Evolutionary conservation across 1,284 basidiomycete species (phyloP), one percentile per base, ranked within the genome.

Genomic region (Ustilago xerochloae): DNA sequence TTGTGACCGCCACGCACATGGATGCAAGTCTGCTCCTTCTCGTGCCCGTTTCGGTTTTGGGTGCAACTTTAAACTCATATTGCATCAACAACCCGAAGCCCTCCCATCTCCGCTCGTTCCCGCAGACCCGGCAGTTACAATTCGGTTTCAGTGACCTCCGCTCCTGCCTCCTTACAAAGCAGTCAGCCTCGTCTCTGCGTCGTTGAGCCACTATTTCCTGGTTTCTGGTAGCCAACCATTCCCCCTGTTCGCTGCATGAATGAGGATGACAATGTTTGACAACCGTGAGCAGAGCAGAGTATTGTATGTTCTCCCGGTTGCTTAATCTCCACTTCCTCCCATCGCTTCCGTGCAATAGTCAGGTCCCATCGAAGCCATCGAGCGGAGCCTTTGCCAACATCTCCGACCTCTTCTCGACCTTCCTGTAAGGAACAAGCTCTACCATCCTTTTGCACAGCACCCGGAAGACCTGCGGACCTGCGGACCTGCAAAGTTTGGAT

Each of bases 61-160:
- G 29, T 63, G 41, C 54, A 57, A 1, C 20, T 59, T 59, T 64
- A 64, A 48, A 52, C 55, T 64, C 62, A 58, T 45, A n/a, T 24
- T 64, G 62, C 55, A 64, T 35, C 45, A 47, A 36, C 16, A 43
- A 35, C 20, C 47, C 52, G 48, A 47, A 39, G 28, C 35, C 43
- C 39, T 50, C 51, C 38, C 26, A 56, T 48, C 55, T 58, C 62
- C 49, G 36, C 36, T 9, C n/a, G 32, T 46, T 48, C 49, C 46
- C 45, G 35, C 45, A 41, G 35, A 48, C 46, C 45, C 35, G 46
- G 30, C 24, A 46, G 9, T 32, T 26, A 20, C 15, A 32, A 41
- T 32, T 7, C 22, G 46, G 4, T 7, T 6, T 7, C 26, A 36
- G 13, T 4, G 35, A 4, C 24, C 8, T 28, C 24, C 12, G 46